These are phyloP conservation scores for Dissophora ornata DNA, from an alignment of 192 early-diverging fungal species.

Conservation along the genomic window DNA sequence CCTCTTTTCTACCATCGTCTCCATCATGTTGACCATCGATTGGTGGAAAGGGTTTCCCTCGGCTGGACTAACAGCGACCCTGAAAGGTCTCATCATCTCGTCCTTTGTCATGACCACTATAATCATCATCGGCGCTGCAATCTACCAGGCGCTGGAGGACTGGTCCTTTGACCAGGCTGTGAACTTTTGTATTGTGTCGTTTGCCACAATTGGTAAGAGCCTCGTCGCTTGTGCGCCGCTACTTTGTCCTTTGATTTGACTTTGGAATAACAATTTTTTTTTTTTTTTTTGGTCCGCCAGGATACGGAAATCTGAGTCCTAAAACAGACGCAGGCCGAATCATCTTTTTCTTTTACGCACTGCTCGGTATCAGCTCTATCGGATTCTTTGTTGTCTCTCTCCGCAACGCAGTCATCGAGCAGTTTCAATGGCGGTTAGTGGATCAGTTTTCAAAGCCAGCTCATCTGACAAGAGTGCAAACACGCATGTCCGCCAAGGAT, in stretches of 20 bases:
- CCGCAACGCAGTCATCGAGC: slow-evolving; percentile 51
- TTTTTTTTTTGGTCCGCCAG: no score
- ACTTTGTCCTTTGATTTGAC: no score
- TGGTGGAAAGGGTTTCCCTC: slow-evolving; percentile 45
- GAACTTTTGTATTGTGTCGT: slow-evolving; percentile 54
- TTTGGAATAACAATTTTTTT: no score
- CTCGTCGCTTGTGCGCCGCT: no score
- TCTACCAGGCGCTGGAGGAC: slow-evolving; percentile 29
- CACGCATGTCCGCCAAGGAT: slow-evolving; percentile 53
- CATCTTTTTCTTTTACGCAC: slow-evolving; percentile 44
- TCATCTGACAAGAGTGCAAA: slow-evolving; percentile 48
- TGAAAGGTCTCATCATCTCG: slow-evolving; percentile 50
- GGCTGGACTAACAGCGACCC: slow-evolving; percentile 43
- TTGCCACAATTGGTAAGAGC: slow-evolving; percentile 51
- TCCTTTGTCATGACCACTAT: slow-evolving; percentile 53
- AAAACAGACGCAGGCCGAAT: slow-evolving; percentile 19
- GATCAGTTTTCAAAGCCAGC: slow-evolving; percentile 43
- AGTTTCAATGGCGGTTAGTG: slow-evolving; percentile 48
- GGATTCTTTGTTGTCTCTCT: slow-evolving; percentile 53
- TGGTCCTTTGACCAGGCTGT: slow-evolving; percentile 53
- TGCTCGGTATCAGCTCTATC: slow-evolving; percentile 40
- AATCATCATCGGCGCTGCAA: slow-evolving; percentile 49
- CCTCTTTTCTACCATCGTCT: slow-evolving; percentile 31
- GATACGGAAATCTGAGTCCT: slow-evolving; percentile 49
- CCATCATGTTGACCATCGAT: slow-evolving; percentile 47